Evolutionary conservation across 2,329 filamentous ascomycete species (phyloP).

Genomic region (Xenosphaeropsis pyriputrescens): DNA sequence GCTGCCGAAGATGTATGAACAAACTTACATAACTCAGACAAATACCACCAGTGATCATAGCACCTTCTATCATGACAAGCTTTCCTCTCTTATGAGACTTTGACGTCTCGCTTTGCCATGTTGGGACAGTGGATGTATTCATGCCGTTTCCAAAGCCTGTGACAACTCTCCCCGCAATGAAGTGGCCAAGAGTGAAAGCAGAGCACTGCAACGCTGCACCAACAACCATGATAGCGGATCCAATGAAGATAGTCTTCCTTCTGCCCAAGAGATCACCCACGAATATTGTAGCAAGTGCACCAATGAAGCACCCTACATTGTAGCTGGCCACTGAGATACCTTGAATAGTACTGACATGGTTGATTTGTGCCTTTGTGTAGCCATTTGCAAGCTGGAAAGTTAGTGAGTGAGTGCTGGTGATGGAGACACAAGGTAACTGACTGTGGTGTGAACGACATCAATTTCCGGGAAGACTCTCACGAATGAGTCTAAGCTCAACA

Average conservation of each 20-base stretch:
- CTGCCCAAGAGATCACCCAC: slow-evolving; percentile 42
- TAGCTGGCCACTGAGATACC: slow-evolving; percentile 40
- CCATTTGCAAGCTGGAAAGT: slow-evolving; percentile 3
- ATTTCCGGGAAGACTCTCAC: slow-evolving; percentile 36
- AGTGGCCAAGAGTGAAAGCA: slow-evolving; percentile 30
- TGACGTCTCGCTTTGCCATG: slow-evolving; percentile 46
- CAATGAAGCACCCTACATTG: slow-evolving; percentile 42
- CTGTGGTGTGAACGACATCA: slow-evolving; percentile 22
- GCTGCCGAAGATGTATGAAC: too few relatives aligned
- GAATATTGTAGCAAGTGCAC: slow-evolving; percentile 28
- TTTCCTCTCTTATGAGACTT: slow-evolving; percentile 42
- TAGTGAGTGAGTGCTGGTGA: too few relatives aligned
- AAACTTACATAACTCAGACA: slow-evolving; percentile 30
- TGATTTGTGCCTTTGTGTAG: background rate
- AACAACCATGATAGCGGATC: slow-evolving; percentile 40
- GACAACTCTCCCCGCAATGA: slow-evolving; percentile 35
- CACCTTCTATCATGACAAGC: slow-evolving; percentile 44
- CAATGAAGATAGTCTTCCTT: slow-evolving; percentile 38
- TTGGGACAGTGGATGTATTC: slow-evolving; percentile 33
- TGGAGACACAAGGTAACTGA: too few relatives aligned
- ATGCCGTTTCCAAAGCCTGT: slow-evolving; percentile 35
- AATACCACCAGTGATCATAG: slow-evolving; percentile 39
- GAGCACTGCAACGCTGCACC: slow-evolving; percentile 30
- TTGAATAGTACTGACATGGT: slow-evolving; percentile 14
- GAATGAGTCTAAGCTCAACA: slow-evolving; percentile 52